Base-by-base conservation (phyloP, 129 eudicot species). In the Saussurea involucrata region DNA sequence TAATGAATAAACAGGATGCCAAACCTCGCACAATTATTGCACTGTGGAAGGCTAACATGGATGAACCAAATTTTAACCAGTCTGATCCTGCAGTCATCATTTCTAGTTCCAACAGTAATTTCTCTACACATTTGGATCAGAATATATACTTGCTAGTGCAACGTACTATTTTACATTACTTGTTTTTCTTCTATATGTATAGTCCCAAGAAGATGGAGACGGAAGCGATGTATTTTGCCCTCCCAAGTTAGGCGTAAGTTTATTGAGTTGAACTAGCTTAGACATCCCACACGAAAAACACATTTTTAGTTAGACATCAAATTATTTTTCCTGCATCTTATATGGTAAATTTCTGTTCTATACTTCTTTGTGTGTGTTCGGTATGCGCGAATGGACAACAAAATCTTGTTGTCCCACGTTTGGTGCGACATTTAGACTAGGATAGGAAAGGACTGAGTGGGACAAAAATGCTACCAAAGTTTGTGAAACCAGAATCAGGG, bases 41-140 rank as follows among this genome's bases (percentile, higher is more conserved):
- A 46, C 82, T 95, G 32, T 92, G 92, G 97, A 95, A 88, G 87
- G 94, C 95, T 76, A 88, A 87, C 76, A 80, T 95, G 86, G 97
- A 90, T 61, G 96, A 95, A 79, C 88, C 92, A 20, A 87, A 88
- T 20, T 82, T 89, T 67, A 81, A 81, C 86, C 96, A 81, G 79
- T 81, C 88, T 81, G 93, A 89, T 86, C 92, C 96, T 76, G 61
- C 97, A 8, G 95, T 89, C 11, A 34, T 90, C 77, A 84, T 95
- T 83, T 74, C 96, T 42, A 44, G 76, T 69, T 83, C 99, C 66
- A 85, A 58, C 82, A 92, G 97, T 92, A 87, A 92, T 49, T 78
- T 86, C 72, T 80, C 66, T 8, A 42, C 76, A 33, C 80, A 18
- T 60, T 78, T 66, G 10, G 24, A 60, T 29, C 75, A 32, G 25